These are phyloP conservation scores for Didymella arachidicola DNA, from an alignment of 2,329 filamentous ascomycete genomes.

Conservation along the genomic window DNA sequence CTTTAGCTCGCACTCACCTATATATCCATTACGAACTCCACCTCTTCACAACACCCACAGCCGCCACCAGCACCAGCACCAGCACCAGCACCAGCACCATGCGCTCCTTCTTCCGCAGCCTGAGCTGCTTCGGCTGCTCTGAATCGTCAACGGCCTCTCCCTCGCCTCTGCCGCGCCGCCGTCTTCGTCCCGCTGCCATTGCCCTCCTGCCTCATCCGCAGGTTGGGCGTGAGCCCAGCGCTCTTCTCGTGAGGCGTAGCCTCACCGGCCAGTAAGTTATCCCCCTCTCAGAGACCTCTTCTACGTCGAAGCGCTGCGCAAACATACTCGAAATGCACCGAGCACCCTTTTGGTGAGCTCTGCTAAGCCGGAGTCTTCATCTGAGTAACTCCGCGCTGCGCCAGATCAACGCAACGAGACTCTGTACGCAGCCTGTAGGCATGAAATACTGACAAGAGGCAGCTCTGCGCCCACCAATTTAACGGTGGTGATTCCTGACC, in stretches of 20 bases:
- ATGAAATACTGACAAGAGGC: neutral
- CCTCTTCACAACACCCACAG: neutral
- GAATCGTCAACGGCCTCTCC: neutral
- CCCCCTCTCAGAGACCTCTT: neutral
- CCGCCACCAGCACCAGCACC: neutral
- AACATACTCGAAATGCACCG: neutral
- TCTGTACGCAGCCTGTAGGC: neutral
- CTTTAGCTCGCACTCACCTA: neutral
- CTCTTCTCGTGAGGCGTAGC: constrained; percentile 7
- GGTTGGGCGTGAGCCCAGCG: constrained; percentile 1
- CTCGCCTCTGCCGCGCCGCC: neutral
- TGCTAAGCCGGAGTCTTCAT: neutral
- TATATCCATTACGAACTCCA: neutral
- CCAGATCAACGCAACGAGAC: neutral
- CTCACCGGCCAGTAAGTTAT: constrained; percentile 3
- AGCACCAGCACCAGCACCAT: neutral
- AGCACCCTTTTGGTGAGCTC: neutral
- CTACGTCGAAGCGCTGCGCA: neutral
- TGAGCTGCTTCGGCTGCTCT: neutral
- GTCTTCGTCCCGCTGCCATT: neutral
- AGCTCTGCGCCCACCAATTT: neutral
- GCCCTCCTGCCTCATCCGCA: constrained; percentile 2
- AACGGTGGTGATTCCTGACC: neutral
- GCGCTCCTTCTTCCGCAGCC: neutral
- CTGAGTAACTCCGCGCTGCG: neutral